Conservation (phyloP, 2,329 filamentous ascomycete species). For the Trichothecium roseum region DNA sequence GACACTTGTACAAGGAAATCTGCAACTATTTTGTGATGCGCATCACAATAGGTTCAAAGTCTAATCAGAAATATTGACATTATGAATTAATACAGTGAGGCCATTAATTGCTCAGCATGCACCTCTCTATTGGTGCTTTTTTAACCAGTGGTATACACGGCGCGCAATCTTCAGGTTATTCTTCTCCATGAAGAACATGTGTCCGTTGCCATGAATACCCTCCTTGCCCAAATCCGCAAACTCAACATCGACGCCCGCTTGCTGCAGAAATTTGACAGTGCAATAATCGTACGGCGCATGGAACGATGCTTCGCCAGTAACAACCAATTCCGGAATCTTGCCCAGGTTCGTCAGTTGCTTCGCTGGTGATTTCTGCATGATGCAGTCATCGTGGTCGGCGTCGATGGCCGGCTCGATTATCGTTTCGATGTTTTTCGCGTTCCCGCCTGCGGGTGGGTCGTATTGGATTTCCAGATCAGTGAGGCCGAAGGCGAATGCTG, state of each 20-base stretch:
- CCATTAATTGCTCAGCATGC: too few relatives aligned
- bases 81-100: too few relatives aligned
- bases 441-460: conserved; percentile 11
- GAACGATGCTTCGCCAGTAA: conserved; percentile 37
- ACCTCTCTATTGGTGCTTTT: conserved; percentile 7
- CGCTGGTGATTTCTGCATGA: conserved; percentile 16
- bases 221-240: conserved; percentile 31
- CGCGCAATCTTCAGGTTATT: conserved; percentile 20
- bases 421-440: conserved; percentile 9
- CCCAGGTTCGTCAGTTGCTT: conserved; percentile 32
- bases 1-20: too few relatives aligned
- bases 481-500: conserved; percentile 14
- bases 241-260: conserved; percentile 33
- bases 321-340: conserved; percentile 32
- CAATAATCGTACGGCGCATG: conserved; percentile 43
- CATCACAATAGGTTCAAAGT: too few relatives aligned
- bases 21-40: too few relatives aligned
- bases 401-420: conserved; percentile 13
- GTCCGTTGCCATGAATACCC: conserved; percentile 39
- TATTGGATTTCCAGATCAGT: conserved; percentile 18
- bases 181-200: conserved; percentile 37
- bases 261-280: conserved; percentile 35
- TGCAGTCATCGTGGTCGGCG: conserved; percentile 16
- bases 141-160: conserved; percentile 9
- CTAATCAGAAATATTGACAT: too few relatives aligned